phyloP scores from a whole-genome alignment of 2,329 filamentous ascomycete species.

The Colletotrichum sidae region DNA sequence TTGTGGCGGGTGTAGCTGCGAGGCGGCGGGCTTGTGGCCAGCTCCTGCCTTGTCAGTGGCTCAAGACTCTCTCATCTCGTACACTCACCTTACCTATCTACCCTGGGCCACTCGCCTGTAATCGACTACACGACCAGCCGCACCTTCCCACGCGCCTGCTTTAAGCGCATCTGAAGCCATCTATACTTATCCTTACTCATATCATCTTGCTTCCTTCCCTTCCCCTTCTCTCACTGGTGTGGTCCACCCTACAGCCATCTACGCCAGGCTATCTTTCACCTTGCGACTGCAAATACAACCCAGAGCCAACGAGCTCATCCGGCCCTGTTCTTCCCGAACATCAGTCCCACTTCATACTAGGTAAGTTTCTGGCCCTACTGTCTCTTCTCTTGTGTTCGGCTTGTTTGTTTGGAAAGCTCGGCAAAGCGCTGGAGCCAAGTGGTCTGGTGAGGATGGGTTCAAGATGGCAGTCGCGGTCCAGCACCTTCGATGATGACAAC shows the following conservation, averaged over 20 bases:
- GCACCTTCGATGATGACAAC: too few species aligned
- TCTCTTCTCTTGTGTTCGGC: not conserved
- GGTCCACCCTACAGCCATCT: not conserved
- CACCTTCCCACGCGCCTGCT: constrained; percentile 14
- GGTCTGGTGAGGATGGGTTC: too few species aligned
- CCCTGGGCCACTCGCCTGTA: constrained; percentile 28
- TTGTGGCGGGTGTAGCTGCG: constrained; percentile 34
- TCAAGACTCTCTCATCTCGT: constrained; percentile 33
- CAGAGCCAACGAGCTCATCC: constrained; percentile 5
- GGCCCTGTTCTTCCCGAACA: not conserved
- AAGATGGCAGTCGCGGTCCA: too few species aligned
- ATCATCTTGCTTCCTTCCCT: not conserved
- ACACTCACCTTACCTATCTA: constrained; percentile 32
- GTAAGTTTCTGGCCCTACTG: not conserved
- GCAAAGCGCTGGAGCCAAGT: too few species aligned
- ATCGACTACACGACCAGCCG: constrained; percentile 18
- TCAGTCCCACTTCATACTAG: not conserved
- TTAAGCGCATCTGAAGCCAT: constrained; percentile 17
- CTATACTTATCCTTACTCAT: not conserved
- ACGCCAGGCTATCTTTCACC: constrained; percentile 11
- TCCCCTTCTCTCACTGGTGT: not conserved
- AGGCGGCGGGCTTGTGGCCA: constrained; percentile 36
- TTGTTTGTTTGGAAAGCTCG: too few species aligned
- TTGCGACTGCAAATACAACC: constrained; percentile 11
- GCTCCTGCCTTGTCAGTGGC: constrained; percentile 37